Evolutionary conservation across 2,329 filamentous ascomycete genomes (phyloP), one percentile per base, ranked within the genome.

Genomic region (Ilyonectria destructans): DNA sequence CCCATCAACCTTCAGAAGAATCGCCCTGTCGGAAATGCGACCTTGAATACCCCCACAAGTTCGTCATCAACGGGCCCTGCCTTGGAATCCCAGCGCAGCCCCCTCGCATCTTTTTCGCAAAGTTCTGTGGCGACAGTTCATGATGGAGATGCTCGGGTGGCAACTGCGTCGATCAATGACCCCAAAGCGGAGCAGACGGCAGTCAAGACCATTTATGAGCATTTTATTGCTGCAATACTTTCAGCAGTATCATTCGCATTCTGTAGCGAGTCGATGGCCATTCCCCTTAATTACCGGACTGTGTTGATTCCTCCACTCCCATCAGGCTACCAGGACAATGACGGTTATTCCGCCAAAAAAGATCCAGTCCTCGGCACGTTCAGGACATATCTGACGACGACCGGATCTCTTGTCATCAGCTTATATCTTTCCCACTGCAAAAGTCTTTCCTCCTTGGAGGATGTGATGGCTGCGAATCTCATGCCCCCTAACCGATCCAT

Each of bases 341-440:
- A 74, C 29, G 71, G 68, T 33, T 56, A 67, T 12, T 55, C 62
- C 15, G 33, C 70, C n/a, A 72, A 71, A 51, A 67, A 66, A 13
- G 65, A 73, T 17, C 76, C 77, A 15, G 68, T 86, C 3, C 77
- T 87, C 23, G 88, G 85, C 3, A 88, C 85, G 7, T 82, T 90
- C 17, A 84, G 85, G 55, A 82, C 86, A 9, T 88, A 88, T 69
- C 75, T 90, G 58, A 90, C 88, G 6, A 89, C 86, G 2, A 86
- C 86, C 0, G 88, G 88, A 2, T 83, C 83, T 12, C 79, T 90
- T 8, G 78, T 90, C 15, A 80, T 89, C 29, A 84, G 83, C 48
- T 74, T 90, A 29, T 82, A 81, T 45, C 81, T 89, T 56, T 82
- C 85, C 4, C 75, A 82, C 45, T 85, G 86, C 48, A 80, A 83